Evolutionary conservation across 2,329 filamentous ascomycete species (phyloP), one percentile per base, ranked within the genome.

Genomic region (Lachnellula subtilissima): DNA sequence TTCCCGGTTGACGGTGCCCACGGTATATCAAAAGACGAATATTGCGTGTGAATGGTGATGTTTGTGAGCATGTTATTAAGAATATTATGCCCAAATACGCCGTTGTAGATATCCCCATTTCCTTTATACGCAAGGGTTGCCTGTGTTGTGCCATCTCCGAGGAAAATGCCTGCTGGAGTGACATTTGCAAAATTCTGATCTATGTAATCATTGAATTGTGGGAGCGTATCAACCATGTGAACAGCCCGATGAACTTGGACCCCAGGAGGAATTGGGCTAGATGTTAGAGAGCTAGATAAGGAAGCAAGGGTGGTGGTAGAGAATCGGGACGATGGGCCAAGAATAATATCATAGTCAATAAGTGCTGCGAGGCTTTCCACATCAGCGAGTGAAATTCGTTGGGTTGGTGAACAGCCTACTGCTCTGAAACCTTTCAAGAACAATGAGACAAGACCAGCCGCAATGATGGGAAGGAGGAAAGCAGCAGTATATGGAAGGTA

Each of bases 161-260:
- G 74, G 77, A 89, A 96, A 68, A 94, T 81, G 0, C 87, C 91
- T n/a, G 87, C 89, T 0, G 89, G 90, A 0, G 83, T 87, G 42
- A 93, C 79, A 52, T 85, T 86, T 50, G 75, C 78, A 68, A 86
- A 90, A 36, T 85, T 79, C 6, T 76, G 72, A 4, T 75, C 65
- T 49, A 96, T 80, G 60, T 81, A 87, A 23, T 78, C 68, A 55
- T 86, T 84, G 71, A 96, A 95, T 0, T 87, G 81, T 28, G 79
- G 73, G 6, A 90, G 76, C 0, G 80, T 85, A 57, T 89, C 75
- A 8, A 91, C 85, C 0, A 59, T 53, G 42, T 66, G 61, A 17
- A 67, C 37, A n/a, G 58, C 45, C 19, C 48, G 53, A 14, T 60
- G 51, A 5, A 65, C 53, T 37, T 60, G 53, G 17, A 37, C 52